Percentiles rank a stretch among this genome's conserved stretches.
Evolutionary conservation across 805 yeast genomes (phyloP).

Genomic region (Candida berthetii): DNA sequence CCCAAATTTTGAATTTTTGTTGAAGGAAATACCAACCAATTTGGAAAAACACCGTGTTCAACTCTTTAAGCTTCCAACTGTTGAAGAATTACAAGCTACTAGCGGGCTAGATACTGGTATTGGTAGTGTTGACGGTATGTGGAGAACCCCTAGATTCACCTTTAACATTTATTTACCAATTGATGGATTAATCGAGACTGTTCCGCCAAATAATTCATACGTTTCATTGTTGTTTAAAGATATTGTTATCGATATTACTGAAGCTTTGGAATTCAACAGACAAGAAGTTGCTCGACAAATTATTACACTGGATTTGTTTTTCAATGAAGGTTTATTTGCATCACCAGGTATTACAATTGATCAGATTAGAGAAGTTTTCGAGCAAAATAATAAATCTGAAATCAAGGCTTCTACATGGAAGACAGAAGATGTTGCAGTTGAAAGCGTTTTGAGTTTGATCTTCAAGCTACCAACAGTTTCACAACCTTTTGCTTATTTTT

Average conservation of each 20-base stretch:
- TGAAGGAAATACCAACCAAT: constrained; percentile 9
- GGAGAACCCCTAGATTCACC: constrained; percentile 57
- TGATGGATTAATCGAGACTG: constrained; percentile 56
- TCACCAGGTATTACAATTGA: constrained; percentile 76
- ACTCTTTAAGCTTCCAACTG: constrained; percentile 26
- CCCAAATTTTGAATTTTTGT: constrained; percentile 24
- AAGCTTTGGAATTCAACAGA: constrained; percentile 83
- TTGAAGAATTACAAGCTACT: constrained; percentile 25
- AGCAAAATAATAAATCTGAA: constrained; percentile 28
- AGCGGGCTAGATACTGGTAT: constrained; percentile 27
- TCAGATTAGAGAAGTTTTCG: constrained; percentile 40
- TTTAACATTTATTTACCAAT: constrained; percentile 55
- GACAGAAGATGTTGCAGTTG: constrained; percentile 84
- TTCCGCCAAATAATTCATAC: constrained; percentile 45
- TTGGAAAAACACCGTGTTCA: constrained; percentile 15
- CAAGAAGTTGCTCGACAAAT: constrained; percentile 82
- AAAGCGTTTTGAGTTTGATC: constrained; percentile 70
- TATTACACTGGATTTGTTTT: constrained; percentile 65
- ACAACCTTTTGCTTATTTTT: constrained; percentile 71
- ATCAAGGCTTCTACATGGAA: constrained; percentile 65
- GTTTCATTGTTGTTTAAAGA: constrained; percentile 68
- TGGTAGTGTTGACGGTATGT: constrained; percentile 57
- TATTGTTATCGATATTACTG: constrained; percentile 64
- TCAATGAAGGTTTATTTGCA: constrained; percentile 59
- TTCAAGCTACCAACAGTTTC: constrained; percentile 67